Percentiles rank a stretch among this genome's conserved stretches.
Evolutionary conservation across 805 yeast species (phyloP).

Genomic region (Yarrowia phangngaensis): DNA sequence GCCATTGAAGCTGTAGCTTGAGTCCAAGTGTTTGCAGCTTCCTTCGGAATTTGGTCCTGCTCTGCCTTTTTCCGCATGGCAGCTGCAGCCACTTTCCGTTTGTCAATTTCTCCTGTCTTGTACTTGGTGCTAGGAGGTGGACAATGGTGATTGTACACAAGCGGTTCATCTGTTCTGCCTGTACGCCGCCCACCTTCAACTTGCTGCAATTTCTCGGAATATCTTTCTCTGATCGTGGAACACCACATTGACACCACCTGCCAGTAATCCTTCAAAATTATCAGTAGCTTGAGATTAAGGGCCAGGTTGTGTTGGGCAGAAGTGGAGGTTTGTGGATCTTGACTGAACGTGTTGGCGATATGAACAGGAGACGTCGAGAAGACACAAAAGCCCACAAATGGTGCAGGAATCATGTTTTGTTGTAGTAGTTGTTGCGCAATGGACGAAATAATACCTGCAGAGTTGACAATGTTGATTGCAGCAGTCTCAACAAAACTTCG

Average conservation of each 20-base stretch:
- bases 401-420: constrained; percentile 36
- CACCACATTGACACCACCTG: constrained; percentile 40
- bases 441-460: constrained; percentile 38
- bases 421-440: constrained; percentile 36
- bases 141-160: constrained; percentile 23
- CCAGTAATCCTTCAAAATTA: constrained; percentile 39
- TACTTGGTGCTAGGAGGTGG: constrained; percentile 12
- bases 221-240: constrained; percentile 37
- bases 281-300: constrained; percentile 36
- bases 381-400: constrained; percentile 40
- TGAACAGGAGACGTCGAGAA: constrained; percentile 39
- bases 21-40: constrained; percentile 18
- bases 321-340: constrained; percentile 34
- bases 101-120: constrained; percentile 19
- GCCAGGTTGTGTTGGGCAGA: constrained; percentile 39
- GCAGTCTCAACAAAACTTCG: constrained; percentile 37
- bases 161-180: constrained; percentile 11
- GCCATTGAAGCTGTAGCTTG: constrained; percentile 17
- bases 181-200: constrained; percentile 14
- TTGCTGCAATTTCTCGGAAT: constrained; percentile 28
- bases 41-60: neutral
- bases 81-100: constrained; percentile 18
- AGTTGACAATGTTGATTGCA: constrained; percentile 36
- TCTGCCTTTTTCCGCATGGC: constrained; percentile 21
- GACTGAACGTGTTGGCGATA: constrained; percentile 38